Evolutionary conservation across 169 alveolate species (phyloP).

Genomic region (Miamiensis avidus): DNA sequence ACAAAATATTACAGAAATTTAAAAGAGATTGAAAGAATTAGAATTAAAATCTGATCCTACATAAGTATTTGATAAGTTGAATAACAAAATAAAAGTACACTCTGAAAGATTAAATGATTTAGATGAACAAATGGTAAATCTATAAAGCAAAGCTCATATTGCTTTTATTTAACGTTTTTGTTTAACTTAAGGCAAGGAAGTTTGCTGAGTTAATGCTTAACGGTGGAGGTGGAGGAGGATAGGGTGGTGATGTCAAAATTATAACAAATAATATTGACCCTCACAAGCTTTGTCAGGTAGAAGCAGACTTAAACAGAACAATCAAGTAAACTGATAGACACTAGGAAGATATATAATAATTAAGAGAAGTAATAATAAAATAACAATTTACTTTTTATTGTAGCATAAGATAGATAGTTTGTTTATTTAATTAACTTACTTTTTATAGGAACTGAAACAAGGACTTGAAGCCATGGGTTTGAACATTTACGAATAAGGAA

Average conservation of each 20-base stretch:
- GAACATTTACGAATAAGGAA: constrained; percentile 12
- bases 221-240: neutral
- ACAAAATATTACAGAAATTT: neutral
- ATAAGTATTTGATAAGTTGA: neutral
- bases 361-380: neutral
- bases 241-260: neutral
- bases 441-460: neutral
- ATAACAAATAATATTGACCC: constrained; percentile 8
- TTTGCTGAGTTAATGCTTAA: neutral
- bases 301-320: constrained; percentile 8
- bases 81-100: constrained; percentile 5
- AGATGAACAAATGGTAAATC: neutral
- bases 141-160: no score
- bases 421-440: neutral
- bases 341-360: neutral
- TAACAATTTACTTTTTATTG: no score
- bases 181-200: no score
- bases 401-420: no score
- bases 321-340: neutral
- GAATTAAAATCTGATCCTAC: constrained; percentile 1
- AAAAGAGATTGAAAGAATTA: constrained; percentile 9
- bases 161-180: no score
- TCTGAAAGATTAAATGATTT: constrained; percentile 5
- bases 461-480: constrained; percentile 3
- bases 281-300: constrained; percentile 17